Evolutionary conservation across 495 filamentous ascomycete species (phyloP).

Genomic region (Parathielavia hyrcaniae): DNA sequence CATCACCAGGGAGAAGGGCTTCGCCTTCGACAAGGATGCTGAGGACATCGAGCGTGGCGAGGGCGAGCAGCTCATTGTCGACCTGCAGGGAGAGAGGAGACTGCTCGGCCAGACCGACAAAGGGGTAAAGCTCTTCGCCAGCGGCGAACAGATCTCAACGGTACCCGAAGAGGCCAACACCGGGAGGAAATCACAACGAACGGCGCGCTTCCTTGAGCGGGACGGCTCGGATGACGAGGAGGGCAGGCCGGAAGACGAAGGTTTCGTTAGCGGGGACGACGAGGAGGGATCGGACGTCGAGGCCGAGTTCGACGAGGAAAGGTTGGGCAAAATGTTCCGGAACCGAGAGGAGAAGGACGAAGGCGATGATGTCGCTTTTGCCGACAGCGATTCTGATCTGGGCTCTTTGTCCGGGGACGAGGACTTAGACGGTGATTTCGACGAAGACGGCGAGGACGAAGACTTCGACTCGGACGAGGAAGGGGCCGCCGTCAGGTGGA

Average conservation of each 20-base stretch:
- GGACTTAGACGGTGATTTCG: conserved; percentile 48
- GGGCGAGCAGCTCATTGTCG: conserved; percentile 88
- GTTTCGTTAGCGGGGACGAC: conserved; percentile 56
- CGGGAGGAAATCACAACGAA: conserved; percentile 66
- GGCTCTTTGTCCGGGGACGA: conserved; percentile 76
- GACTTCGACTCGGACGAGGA: conserved; percentile 53
- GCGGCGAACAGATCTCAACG: conserved; percentile 61
- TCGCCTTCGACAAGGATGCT: conserved; percentile 69
- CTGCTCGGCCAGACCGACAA: conserved; percentile 75
- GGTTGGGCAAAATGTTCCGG: conserved; percentile 51
- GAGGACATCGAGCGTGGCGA: conserved; percentile 70
- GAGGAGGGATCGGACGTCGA: conserved; percentile 51
- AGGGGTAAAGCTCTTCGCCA: conserved; percentile 76
- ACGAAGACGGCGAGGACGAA: conserved; percentile 52
- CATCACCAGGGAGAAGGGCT: conserved; percentile 53
- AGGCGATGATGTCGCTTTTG: conserved; percentile 70
- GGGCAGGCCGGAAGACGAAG: conserved; percentile 51
- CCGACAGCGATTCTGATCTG: conserved; percentile 91
- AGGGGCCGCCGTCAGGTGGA: conserved; percentile 68
- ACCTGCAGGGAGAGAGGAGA: conserved; percentile 73
- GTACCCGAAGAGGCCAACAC: conserved; percentile 54
- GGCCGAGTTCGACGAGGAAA: conserved; percentile 49
- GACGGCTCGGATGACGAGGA: conserved; percentile 52
- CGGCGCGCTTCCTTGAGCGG: conserved; percentile 57
- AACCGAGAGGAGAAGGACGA: conserved; percentile 39